Conservation (phyloP, 176 grass and related monocot genomes). For the Oropetium thomaeum region DNA sequence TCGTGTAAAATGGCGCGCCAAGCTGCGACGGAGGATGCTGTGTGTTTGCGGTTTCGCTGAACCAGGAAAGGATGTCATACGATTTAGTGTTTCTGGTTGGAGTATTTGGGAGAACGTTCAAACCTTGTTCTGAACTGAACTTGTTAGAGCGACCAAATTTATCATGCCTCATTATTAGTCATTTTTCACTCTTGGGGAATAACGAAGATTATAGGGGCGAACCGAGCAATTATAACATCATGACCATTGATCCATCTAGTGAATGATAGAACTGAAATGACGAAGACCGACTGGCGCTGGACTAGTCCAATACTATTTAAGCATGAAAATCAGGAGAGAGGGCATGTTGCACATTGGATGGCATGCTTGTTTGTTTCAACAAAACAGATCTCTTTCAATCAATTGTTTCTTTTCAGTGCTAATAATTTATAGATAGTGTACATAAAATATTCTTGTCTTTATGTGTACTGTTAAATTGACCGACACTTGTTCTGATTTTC, state of each 20-base stretch:
- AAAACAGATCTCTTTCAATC: background rate
- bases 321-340: background rate
- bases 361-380: background rate
- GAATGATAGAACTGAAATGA: background rate
- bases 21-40: background rate
- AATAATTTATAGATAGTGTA: background rate
- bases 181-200: background rate
- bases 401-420: background rate
- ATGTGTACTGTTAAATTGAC: background rate
- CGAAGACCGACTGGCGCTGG: background rate
- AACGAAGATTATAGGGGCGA: background rate
- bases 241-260: background rate
- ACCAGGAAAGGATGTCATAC: background rate
- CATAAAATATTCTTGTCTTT: background rate
- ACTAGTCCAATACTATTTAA: background rate
- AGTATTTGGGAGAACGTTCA: background rate
- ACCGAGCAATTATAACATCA: background rate
- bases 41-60: constrained; percentile 1
- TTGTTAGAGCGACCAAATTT: background rate
- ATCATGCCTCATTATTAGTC: background rate
- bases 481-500: constrained; percentile 7
- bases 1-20: background rate
- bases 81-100: background rate
- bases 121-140: background rate
- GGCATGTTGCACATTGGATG: background rate